Evolutionary conservation across 2,329 filamentous ascomycete species (phyloP).

Genomic region (Trichothecium roseum): DNA sequence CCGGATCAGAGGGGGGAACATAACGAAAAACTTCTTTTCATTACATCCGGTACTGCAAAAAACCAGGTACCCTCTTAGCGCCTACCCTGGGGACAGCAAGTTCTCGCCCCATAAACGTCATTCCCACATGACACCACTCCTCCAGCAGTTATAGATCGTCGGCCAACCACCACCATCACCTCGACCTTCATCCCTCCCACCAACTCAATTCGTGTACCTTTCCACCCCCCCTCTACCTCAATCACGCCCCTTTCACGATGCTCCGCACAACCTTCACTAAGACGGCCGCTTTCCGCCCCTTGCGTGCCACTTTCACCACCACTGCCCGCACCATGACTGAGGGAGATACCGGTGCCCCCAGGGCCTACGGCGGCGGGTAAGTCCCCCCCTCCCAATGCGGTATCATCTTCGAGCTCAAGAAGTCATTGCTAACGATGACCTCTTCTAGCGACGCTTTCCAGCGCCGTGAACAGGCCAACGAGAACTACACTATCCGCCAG

Average conservation of each 20-base stretch:
- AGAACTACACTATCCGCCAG: constrained; percentile 75
- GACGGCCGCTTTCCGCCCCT: constrained; percentile 42
- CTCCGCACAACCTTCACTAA: constrained; percentile 54
- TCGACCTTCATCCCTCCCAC: constrained; percentile 4
- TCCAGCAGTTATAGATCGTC: constrained; percentile 1
- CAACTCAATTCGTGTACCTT: constrained; percentile 3
- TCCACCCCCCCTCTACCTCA: constrained; percentile 2
- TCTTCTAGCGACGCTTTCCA: constrained; percentile 73
- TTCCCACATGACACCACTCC: constrained; percentile 2
- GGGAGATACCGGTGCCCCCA: constrained; percentile 58
- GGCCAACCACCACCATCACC: constrained; percentile 1
- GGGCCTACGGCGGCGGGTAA: constrained; percentile 42
- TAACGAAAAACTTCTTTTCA: background rate
- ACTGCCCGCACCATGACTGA: constrained; percentile 53
- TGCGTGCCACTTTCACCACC: constrained; percentile 50
- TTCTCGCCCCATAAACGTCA: constrained; percentile 2
- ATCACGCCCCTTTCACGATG: constrained; percentile 35
- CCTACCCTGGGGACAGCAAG: background rate
- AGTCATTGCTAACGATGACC: background rate
- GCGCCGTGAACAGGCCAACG: constrained; percentile 78
- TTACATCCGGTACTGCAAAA: background rate
- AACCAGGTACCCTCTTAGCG: constrained; percentile 1
- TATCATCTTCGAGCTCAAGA: background rate
- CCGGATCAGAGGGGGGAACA: too few species aligned
- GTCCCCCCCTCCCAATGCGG: constrained; percentile 16